Conservation (phyloP, 2,329 filamentous ascomycete species). For the Cordyceps tenuipes region DNA sequence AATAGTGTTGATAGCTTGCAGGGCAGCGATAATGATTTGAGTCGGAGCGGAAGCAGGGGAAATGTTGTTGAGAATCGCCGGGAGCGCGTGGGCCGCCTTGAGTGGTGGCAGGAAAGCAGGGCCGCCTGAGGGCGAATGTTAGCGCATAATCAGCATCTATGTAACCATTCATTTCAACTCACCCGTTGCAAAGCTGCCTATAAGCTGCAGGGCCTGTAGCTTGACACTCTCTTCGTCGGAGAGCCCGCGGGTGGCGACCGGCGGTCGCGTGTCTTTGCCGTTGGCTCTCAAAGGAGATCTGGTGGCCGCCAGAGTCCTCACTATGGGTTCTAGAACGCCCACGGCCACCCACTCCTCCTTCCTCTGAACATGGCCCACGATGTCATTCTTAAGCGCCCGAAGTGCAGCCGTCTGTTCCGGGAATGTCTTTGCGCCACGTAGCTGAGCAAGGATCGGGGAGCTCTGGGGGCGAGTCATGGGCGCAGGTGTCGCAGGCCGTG, state of each 20-base stretch:
- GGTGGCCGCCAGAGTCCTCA: conserved; percentile 35
- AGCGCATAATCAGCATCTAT: not conserved
- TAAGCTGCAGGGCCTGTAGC: conserved; percentile 74
- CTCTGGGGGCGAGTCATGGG: conserved; percentile 46
- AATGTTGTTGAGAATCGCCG: conserved; percentile 61
- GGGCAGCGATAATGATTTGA: conserved; percentile 61
- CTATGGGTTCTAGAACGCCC: conserved; percentile 57
- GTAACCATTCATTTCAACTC: conserved; percentile 20
- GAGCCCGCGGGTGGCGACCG: conserved; percentile 30
- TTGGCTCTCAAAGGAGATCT: conserved; percentile 26
- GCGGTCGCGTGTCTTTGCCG: conserved; percentile 31
- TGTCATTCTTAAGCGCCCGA: conserved; percentile 73
- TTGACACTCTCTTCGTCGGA: conserved; percentile 59
- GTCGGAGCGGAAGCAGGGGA: conserved; percentile 56
- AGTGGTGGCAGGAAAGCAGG: conserved; percentile 70
- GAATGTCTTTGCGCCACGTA: conserved; percentile 44
- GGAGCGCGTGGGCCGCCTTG: conserved; percentile 57
- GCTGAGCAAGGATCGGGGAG: conserved; percentile 47
- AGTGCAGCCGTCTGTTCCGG: conserved; percentile 53
- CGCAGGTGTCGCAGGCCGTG: not conserved
- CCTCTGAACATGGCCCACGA: conserved; percentile 78
- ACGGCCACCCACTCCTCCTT: conserved; percentile 71
- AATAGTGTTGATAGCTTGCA: conserved; percentile 66
- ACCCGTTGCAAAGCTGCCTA: conserved; percentile 81
- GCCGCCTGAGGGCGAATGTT: conserved; percentile 49